These are phyloP conservation scores for Malbranchea cinnamomea DNA, from an alignment of 2,329 filamentous ascomycete genomes.

Conservation along the genomic window DNA sequence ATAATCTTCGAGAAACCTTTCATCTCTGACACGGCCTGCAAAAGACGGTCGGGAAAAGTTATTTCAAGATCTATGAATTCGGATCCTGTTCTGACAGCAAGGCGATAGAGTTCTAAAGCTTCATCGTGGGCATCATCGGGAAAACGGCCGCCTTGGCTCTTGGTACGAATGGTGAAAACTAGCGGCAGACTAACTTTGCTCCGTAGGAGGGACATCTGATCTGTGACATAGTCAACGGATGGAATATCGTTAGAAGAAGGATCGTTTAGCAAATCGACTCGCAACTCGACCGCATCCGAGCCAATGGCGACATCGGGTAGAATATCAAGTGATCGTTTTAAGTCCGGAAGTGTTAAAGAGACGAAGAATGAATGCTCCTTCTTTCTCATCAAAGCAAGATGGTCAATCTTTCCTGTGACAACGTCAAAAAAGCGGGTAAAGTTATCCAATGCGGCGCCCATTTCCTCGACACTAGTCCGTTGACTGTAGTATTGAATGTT, in stretches of 20 bases:
- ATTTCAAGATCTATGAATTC: slow-evolving; percentile 93
- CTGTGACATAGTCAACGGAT: slow-evolving; percentile 59
- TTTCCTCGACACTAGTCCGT: slow-evolving; percentile 35
- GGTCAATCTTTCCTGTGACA: slow-evolving; percentile 47
- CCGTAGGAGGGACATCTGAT: slow-evolving; percentile 68
- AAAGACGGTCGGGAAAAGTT: slow-evolving; percentile 61
- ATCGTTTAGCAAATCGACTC: slow-evolving; percentile 80
- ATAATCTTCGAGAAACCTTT: slow-evolving; percentile 72
- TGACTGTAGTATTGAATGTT: slow-evolving; percentile 89
- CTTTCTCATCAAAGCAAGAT: slow-evolving; percentile 44
- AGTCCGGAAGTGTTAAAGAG: slow-evolving; percentile 67
- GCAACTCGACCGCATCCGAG: slow-evolving; percentile 81
- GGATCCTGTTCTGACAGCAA: slow-evolving; percentile 67
- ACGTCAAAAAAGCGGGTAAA: slow-evolving; percentile 59
- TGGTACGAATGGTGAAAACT: slow-evolving; percentile 82
- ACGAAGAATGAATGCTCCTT: slow-evolving; percentile 76
- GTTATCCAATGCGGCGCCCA: slow-evolving; percentile 45
- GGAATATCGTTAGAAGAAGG: slow-evolving; percentile 45
- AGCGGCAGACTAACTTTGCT: slow-evolving; percentile 59
- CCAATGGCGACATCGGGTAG: slow-evolving; percentile 65
- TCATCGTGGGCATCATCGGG: slow-evolving; percentile 60
- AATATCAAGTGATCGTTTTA: slow-evolving; percentile 47
- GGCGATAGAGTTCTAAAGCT: slow-evolving; percentile 58
- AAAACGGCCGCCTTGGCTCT: slow-evolving; percentile 75
- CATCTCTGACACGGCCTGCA: slow-evolving; percentile 52